Base-by-base conservation (phyloP, 306 rosid genomes). In the Glycine soja region DNA sequence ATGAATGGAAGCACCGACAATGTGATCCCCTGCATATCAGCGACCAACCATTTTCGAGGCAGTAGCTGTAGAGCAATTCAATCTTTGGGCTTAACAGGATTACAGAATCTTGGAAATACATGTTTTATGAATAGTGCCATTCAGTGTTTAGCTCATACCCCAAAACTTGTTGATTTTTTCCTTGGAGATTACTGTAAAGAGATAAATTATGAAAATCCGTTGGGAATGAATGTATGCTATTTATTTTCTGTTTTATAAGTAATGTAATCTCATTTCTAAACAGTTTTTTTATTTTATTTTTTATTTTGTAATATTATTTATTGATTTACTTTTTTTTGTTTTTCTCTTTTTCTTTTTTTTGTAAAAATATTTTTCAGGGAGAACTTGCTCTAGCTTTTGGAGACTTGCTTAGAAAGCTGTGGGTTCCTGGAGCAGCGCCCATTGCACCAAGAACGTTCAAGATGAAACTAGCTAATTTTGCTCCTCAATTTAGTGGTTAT, bases 81-180 rank as follows among this genome's bases (percentile, higher is more conserved):
- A 69, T 76, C 90, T 45, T 81, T 90, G 86, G 96, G 98, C 74
- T 88, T 94, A 88, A 86, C 89, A 61, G 98, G 98, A 83, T 80
- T 94, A 75, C 88, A 90, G 43, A 94, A 94, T 90, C 97, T 94
- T 83, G 98, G 98, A 74, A 94, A 94, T 87, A 92, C 98, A 47
- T 94, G 98, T 86, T 94, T 90, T 81, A 92, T 94, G 98, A 94
- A 92, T 75, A 94, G 94, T 85, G 90, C 97, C 81, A 80, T 94
- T 71, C 98, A 94, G 63, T 94, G 98, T 82, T 65, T 94, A 89
- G 97, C 85, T 75, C 98, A 94, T 87, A 94, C 94, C 45, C 86
- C 92, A 70, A 80, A 88, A 86, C 88, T 94, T 80, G 90, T 86
- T 82, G 97, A 90, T 85, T 92, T 87, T 84, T 94, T 94, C 75